Conservation (phyloP, 1,284 basidiomycete species). For the Marasmius tenuissimus region DNA sequence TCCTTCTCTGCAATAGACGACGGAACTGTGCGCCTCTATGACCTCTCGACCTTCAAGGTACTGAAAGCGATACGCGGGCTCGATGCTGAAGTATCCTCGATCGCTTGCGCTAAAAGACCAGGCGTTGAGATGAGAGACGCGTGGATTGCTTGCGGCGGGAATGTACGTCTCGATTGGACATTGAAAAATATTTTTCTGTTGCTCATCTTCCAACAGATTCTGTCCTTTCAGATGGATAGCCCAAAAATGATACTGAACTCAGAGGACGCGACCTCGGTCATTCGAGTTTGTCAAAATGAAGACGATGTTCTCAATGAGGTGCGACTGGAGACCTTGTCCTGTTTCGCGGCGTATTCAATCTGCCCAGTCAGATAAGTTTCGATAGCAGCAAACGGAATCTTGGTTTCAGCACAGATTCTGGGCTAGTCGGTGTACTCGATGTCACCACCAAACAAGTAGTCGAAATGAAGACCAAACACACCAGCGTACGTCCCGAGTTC, state of each 20-base stretch:
- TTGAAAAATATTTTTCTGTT: constrained; percentile 9
- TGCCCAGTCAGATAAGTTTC: constrained; percentile 57
- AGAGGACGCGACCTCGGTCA: constrained; percentile 43
- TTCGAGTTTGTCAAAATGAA: constrained; percentile 49
- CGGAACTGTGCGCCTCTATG: constrained; percentile 68
- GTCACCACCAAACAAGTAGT: constrained; percentile 43
- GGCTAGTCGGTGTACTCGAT: constrained; percentile 64
- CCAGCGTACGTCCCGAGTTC: constrained; percentile 46
- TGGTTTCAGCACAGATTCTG: constrained; percentile 70
- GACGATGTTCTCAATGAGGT: constrained; percentile 74
- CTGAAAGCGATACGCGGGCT: constrained; percentile 62
- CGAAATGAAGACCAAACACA: constrained; percentile 62
- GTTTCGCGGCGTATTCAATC: constrained; percentile 20
- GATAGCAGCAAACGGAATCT: constrained; percentile 55
- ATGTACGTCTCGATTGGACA: constrained; percentile 38
- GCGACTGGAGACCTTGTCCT: constrained; percentile 17
- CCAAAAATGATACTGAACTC: constrained; percentile 46
- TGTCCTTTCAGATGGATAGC: constrained; percentile 41
- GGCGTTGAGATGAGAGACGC: constrained; percentile 42
- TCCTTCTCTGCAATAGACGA: constrained; percentile 47
- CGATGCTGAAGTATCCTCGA: constrained; percentile 58
- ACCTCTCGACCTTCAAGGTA: constrained; percentile 57
- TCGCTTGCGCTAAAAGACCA: constrained; percentile 43
- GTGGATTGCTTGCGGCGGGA: constrained; percentile 63
- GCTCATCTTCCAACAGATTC: constrained; percentile 27